Percentiles rank a stretch among this genome's conserved stretches.
phyloP scores from a whole-genome alignment of 176 grass and related monocot species.

The Triticum aestivum region DNA sequence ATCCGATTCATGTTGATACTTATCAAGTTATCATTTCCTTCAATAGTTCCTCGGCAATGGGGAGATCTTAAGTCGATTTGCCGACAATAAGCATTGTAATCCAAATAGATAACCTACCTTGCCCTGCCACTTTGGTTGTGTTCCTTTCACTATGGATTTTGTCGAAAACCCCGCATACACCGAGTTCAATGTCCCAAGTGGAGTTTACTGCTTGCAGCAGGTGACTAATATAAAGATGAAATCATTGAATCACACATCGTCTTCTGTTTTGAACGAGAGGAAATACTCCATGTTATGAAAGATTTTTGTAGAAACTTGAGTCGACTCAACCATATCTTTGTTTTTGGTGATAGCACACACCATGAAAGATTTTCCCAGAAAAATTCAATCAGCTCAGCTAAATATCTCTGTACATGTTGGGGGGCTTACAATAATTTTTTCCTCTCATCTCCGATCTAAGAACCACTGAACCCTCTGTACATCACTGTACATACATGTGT shows the following conservation, averaged over 20 bases:
- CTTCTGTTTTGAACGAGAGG: no score
- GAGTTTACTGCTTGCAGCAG: neutral
- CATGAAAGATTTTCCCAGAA: neutral
- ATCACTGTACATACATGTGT: constrained; percentile 20
- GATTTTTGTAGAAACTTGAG: neutral
- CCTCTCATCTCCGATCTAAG: constrained; percentile 32
- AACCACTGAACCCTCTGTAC: constrained; percentile 29
- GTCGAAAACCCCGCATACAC: neutral
- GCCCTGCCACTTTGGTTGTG: neutral
- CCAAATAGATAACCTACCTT: neutral
- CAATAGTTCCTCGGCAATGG: neutral
- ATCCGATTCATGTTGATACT: neutral
- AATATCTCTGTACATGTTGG: constrained; percentile 46
- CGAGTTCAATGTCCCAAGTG: neutral
- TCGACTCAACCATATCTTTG: neutral
- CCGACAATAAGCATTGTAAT: neutral
- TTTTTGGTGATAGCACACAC: neutral
- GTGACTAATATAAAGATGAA: neutral
- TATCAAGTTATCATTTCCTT: neutral
- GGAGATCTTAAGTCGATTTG: neutral
- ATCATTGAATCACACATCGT: no score
- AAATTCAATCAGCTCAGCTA: constrained; percentile 4
- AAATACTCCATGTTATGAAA: neutral
- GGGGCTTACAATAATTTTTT: constrained; percentile 30
- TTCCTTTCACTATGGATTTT: neutral